Conservation (phyloP, 140 eudicot genomes). For the Flaveria floridana region DNA sequence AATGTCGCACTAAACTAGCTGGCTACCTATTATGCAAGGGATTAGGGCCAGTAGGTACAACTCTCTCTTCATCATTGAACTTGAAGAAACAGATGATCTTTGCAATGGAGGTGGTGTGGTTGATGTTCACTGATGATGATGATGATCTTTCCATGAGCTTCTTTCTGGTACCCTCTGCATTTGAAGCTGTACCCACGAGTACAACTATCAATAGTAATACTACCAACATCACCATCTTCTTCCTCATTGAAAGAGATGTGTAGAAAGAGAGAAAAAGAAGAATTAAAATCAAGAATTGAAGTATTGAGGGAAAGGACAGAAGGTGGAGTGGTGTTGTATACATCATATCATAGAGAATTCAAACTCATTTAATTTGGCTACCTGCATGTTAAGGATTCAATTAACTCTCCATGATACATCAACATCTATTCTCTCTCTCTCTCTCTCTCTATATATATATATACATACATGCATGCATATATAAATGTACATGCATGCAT, state of each 20-base stretch:
- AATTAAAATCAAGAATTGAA: background rate
- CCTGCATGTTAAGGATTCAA: constrained; percentile 44
- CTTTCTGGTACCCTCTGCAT: constrained; percentile 33
- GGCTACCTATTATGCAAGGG: constrained; percentile 41
- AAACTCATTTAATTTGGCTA: constrained; percentile 29
- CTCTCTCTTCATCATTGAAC: constrained; percentile 31
- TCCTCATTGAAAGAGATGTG: constrained; percentile 35
- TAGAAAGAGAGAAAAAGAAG: background rate
- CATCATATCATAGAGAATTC: constrained; percentile 28
- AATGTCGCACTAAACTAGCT: too few relatives aligned
- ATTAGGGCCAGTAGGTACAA: constrained; percentile 45
- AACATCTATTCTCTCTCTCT: constrained; percentile 23
- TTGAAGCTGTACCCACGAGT: constrained; percentile 27
- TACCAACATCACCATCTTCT: constrained; percentile 28
- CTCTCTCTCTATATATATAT: background rate
- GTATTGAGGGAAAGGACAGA: constrained; percentile 28
- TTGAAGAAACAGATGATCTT: constrained; percentile 27
- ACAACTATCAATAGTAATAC: constrained; percentile 23
- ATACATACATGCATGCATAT: background rate
- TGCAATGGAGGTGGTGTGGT: background rate
- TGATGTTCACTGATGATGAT: background rate
- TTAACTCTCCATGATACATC: constrained; percentile 36
- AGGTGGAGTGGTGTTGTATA: constrained; percentile 39
- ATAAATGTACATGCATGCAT: background rate
- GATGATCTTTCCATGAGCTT: constrained; percentile 30